Evolutionary conservation across 1,139 yeast species (phyloP), one percentile per base, ranked within the genome.

Genomic region (Suhomyces bokatorum): DNA sequence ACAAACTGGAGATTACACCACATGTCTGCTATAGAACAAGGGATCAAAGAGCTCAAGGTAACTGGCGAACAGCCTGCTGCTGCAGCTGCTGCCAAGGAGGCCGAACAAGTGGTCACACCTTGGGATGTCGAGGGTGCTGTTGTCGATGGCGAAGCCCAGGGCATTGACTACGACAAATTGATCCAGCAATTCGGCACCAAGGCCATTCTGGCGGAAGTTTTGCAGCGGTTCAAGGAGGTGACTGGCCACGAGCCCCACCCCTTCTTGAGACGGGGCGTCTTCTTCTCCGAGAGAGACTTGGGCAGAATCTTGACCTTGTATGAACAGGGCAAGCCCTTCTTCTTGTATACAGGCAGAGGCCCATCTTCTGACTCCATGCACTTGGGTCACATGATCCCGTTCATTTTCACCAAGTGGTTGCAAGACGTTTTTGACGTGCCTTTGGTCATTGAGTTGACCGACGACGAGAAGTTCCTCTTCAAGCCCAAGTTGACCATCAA

Each of bases 381-480:
- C 65, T 75, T 95, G 70, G 99, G 99, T 39, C 99, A 95, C 66
- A 85, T 93, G 91, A 79, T 91, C 50, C 99, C 99, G 11, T 95
- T 95, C 62, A 67, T 87, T 33, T 95, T 95, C 73, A 93, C 99
- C 48, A 90, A 90, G 67, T 95, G 99, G 99, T 77, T 95, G 58
- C 99, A 95, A 68, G 97, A 91, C 40, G 99, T 91, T 3, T 93
- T 95, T 64, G 98, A 93, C 62, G 97, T 81, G 45, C 98, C 99
- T n/a, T 76, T 95, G 53, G 95, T 95, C 35, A 83, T 95, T 55
- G 97, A 93, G 67, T 75, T 95, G 69, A 95, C 99, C 3, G 99
- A 95, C 64, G 99, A 95, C 64, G 99, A 95, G 68, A 95, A 95
- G 72, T 95, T 93, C 67, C 70, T 95, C 59, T 95, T 95, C 78